Conservation (phyloP, 129 eudicot species). For the Lactuca sativa region DNA sequence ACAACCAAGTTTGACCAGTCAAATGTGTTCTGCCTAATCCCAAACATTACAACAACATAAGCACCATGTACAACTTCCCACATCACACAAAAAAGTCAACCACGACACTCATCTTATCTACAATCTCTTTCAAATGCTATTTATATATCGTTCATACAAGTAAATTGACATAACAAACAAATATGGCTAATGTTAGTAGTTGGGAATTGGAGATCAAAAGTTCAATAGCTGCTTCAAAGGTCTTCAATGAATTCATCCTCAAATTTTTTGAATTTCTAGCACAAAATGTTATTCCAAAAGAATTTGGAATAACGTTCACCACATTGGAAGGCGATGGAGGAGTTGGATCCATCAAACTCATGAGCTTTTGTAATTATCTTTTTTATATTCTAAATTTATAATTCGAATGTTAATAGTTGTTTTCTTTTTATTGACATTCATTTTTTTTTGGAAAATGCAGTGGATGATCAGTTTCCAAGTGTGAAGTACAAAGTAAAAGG, state of each 20-base stretch:
- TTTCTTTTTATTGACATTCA: not conserved
- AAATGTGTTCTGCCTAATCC: not conserved
- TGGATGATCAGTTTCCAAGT: not conserved
- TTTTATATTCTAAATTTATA: not conserved
- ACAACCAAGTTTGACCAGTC: not conserved
- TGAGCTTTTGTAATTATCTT: not conserved
- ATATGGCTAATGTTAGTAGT: slow-evolving; percentile 12
- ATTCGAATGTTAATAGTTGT: not conserved
- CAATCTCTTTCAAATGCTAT: slow-evolving; percentile 4
- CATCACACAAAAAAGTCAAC: not conserved
- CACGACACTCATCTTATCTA: not conserved
- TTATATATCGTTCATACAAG: not conserved
- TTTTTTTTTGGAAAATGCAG: not conserved
- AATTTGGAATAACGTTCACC: not conserved
- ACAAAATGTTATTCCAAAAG: not conserved
- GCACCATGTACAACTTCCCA: not conserved
- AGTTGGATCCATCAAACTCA: slow-evolving; percentile 14
- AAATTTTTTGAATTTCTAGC: not conserved
- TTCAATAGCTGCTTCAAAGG: slow-evolving; percentile 19
- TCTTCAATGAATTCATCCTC: slow-evolving; percentile 15
- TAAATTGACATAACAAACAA: not conserved
- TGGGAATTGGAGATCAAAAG: slow-evolving; percentile 22
- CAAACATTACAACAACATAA: not conserved
- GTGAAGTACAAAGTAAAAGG: slow-evolving; percentile 13
- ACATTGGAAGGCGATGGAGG: slow-evolving; percentile 22